Base-by-base conservation (phyloP, 2,329 filamentous ascomycete genomes). In the Paecilomyces sp. region DNA sequence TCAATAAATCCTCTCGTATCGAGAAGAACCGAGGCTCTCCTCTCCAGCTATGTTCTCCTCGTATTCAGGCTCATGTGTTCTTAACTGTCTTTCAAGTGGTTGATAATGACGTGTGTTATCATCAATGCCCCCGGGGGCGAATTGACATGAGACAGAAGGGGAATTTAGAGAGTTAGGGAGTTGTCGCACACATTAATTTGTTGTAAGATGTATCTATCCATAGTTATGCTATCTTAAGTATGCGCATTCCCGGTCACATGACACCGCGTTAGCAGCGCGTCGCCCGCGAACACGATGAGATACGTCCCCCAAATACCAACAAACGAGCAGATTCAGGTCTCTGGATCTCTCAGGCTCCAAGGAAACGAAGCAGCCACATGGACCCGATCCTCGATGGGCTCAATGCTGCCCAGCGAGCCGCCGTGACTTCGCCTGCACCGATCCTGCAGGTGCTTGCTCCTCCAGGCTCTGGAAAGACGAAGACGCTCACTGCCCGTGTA, bases 401-500 rank as follows among this genome's bases (percentile, higher is more conserved):
- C 60, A 90, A 90, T 74, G 71, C 75, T 54, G 85, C 85, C 8
- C 87, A 90, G 70, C 80, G 77, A 64, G 79, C 80, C 55, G 87
- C 88, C 1, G 87, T 90, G 28, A 84, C 85, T 7, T 88, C 85
- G 5, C 77, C 80, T 3, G 82, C 85, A 9, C 76, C 82, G 12
- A 80, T 86, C 1, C 69, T 87, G 2, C 85, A 87, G 68, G 83
- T 86, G 2, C 81, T 87, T 33, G 85, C 85, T 6, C 83, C 84
- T 57, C 85, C 86, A 25, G 86, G 86, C 34, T 88, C 85, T 62
- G 93, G 94, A 22, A 97, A 99, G 76, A 99, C 93, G 13, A 95
- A 97, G 74, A 97, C 94, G 0, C 82, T 99, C 58, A 96, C 92
- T 0, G 91, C 92, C 53, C 89, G 94, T 63, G 91, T 97, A 60